A percentile compares a stretch with the other conserved stretches of the same genome.
These are phyloP conservation scores for Clarireedia sp. DNA, from an alignment of 2,329 filamentous ascomycete genomes.

Conservation along the genomic window DNA sequence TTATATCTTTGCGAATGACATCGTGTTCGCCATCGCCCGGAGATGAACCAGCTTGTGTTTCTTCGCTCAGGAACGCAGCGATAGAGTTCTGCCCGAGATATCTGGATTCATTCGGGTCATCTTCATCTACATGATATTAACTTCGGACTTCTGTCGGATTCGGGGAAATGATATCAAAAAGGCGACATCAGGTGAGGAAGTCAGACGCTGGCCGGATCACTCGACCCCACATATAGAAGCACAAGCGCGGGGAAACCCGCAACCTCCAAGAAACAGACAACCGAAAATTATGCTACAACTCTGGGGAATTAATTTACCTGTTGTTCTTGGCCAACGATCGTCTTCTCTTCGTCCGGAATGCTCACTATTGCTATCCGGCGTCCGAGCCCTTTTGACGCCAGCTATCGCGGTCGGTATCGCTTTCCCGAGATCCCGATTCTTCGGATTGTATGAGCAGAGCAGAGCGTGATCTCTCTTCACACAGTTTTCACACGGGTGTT, in stretches of 20 bases:
- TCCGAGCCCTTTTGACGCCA: constrained; percentile 23
- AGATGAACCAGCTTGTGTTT: constrained; percentile 41
- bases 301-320: constrained; percentile 19
- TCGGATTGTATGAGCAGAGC: constrained; percentile 60
- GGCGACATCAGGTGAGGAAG: background rate
- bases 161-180: background rate
- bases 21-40: constrained; percentile 40
- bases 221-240: background rate
- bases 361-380: constrained; percentile 27
- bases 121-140: constrained; percentile 35
- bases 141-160: constrained; percentile 5
- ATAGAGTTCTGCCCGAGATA: constrained; percentile 63
- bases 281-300: no score
- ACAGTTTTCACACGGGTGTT: constrained; percentile 61
- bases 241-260: background rate
- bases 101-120: constrained; percentile 47
- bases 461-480: constrained; percentile 57
- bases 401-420: constrained; percentile 12
- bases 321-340: constrained; percentile 27
- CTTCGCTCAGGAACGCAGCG: constrained; percentile 55
- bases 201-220: background rate
- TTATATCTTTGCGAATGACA: constrained; percentile 54
- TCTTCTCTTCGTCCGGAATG: constrained; percentile 23
- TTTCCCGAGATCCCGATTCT: constrained; percentile 32
- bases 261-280: background rate